Conservation (phyloP, 805 yeast species). For the Myxozyma udenii region DNA sequence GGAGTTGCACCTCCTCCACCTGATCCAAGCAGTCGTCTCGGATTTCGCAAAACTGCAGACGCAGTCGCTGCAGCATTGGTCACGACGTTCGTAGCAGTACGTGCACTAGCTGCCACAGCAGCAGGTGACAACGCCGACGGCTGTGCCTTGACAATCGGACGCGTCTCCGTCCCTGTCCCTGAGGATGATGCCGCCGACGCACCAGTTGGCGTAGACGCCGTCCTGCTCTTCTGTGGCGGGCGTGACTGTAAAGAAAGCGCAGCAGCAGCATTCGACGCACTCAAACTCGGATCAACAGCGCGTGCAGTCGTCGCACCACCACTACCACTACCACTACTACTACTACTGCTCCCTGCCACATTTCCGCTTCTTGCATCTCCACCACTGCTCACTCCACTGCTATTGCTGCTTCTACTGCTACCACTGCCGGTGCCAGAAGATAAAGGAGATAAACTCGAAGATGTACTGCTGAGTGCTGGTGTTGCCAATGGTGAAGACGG, state of each 20-base stretch:
- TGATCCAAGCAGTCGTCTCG: slow-evolving; percentile 6
- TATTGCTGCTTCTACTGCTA: neutral
- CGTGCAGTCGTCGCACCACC: neutral
- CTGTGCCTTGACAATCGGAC: too few species aligned
- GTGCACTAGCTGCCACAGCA: neutral
- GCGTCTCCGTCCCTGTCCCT: too few species aligned
- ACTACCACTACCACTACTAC: neutral
- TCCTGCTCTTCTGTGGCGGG: neutral
- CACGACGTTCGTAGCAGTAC: neutral
- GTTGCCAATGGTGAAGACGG: slow-evolving; percentile 26
- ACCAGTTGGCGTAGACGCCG: too few species aligned
- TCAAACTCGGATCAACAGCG: neutral
- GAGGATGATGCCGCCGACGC: too few species aligned
- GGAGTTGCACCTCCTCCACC: slow-evolving; percentile 5
- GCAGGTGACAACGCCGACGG: too few species aligned
- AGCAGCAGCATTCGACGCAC: neutral
- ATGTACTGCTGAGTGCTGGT: slow-evolving; percentile 40
- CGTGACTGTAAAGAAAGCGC: neutral
- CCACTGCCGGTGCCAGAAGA: slow-evolving; percentile 33
- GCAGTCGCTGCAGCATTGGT: slow-evolving; percentile 7
- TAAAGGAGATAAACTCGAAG: too few species aligned
- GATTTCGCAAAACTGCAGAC: slow-evolving; percentile 6
- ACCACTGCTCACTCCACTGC: neutral
- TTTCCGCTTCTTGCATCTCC: neutral
- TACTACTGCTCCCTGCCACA: neutral